Conservation (phyloP, 2,329 filamentous ascomycete species). For the Pseudopithomyces maydicus region DNA sequence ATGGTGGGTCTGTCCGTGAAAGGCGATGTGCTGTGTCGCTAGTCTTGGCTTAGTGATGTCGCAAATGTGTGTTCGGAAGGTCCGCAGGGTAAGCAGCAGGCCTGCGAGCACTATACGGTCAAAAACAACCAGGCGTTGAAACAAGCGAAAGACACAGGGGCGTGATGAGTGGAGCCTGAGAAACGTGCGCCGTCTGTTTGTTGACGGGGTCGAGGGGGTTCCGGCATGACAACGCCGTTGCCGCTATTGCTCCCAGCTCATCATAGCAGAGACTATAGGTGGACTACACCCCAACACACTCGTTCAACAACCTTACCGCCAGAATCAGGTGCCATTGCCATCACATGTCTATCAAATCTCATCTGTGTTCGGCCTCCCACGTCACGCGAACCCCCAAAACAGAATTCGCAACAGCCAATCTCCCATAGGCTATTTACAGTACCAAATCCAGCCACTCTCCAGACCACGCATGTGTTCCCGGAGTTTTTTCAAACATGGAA, state of each 20-base stretch:
- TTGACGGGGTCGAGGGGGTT: conserved; percentile 11
- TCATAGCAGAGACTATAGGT: not conserved
- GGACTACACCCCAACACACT: conserved; percentile 3
- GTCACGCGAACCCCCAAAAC: not conserved
- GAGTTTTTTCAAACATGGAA: conserved; percentile 11
- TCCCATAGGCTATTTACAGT: conserved; percentile 6
- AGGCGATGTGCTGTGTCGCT: conserved; percentile 7
- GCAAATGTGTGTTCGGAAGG: not conserved
- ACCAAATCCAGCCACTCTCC: not conserved
- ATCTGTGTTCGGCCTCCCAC: not conserved
- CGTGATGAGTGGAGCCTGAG: not conserved
- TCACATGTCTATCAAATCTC: conserved; percentile 1
- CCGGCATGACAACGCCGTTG: conserved; percentile 7
- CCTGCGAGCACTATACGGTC: not conserved
- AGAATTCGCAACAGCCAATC: not conserved
- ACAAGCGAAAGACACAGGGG: not conserved
- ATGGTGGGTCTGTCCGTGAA: conserved; percentile 6
- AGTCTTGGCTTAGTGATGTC: conserved; percentile 10
- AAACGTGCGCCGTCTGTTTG: conserved; percentile 11
- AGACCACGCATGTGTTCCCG: not conserved
- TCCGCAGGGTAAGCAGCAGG: not conserved
- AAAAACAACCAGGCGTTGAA: not conserved
- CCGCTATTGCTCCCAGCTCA: not conserved
- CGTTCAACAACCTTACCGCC: not conserved
- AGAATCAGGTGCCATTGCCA: conserved; percentile 2